phyloP scores from a whole-genome alignment of 768 basidiomycete species.

The Agaricus sinodeliciosus region DNA sequence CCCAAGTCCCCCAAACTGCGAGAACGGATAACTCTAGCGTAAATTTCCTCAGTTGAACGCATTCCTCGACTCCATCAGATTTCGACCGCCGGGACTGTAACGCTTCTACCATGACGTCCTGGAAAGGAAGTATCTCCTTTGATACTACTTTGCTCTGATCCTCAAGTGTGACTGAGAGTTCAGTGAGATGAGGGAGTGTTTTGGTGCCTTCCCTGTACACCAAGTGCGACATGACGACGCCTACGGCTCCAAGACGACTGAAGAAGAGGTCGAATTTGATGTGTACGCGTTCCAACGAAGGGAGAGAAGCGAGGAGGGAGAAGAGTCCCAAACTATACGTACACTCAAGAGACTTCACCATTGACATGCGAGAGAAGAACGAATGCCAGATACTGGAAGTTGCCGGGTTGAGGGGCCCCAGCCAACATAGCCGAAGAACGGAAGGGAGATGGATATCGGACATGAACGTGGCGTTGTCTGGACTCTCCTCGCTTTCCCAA shows the following conservation, averaged over 20 bases:
- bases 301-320: neutral
- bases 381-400: neutral
- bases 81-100: neutral
- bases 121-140: neutral
- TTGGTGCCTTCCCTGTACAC: neutral
- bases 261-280: conserved; percentile 1
- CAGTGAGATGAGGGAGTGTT: neutral
- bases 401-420: neutral
- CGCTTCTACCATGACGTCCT: neutral
- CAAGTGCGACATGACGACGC: neutral
- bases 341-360: neutral
- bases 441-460: neutral
- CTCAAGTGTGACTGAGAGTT: neutral
- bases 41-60: neutral
- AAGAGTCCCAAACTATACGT: neutral
- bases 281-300: neutral
- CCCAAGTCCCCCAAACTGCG: neutral
- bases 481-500: neutral
- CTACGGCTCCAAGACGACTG: neutral
- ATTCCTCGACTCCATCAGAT: neutral
- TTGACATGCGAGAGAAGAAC: neutral
- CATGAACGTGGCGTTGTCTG: neutral
- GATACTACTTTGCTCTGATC: neutral
- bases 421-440: neutral
- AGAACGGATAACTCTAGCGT: neutral